These are phyloP conservation scores for Musa schizocarpa DNA, from an alignment of 176 grass and related monocot species.

Conservation along the genomic window DNA sequence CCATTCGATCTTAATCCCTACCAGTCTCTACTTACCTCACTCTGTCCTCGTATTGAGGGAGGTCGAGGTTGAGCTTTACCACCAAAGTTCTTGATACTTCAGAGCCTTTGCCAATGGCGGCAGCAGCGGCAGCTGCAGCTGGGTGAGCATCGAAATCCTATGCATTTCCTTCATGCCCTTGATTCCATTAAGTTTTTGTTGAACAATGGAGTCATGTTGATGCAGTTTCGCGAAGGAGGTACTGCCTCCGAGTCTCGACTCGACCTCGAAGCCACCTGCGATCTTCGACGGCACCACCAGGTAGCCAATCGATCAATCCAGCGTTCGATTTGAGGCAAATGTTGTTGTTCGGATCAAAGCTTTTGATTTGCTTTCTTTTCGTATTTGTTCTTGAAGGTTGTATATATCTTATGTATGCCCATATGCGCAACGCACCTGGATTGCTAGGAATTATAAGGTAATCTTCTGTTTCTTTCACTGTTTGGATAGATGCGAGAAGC, in stretches of 20 bases:
- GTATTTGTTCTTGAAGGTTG: slow-evolving; percentile 26
- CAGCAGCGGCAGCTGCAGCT: no score
- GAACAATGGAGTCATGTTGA: neutral
- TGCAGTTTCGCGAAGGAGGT: neutral
- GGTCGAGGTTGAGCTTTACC: no score
- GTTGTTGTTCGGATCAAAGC: neutral
- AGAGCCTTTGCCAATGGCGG: no score
- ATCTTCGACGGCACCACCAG: slow-evolving; percentile 5
- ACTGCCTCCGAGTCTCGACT: neutral
- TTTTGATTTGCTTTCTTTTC: no score
- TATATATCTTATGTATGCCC: slow-evolving; percentile 62
- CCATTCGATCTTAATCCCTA: no score
- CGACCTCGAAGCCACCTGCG: neutral
- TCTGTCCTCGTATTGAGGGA: no score
- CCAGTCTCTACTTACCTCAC: no score
- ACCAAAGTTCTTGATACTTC: no score
- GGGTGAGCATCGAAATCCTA: no score
- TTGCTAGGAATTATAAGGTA: slow-evolving; percentile 70
- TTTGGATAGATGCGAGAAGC: no score
- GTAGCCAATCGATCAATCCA: neutral
- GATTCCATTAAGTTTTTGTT: no score
- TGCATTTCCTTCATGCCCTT: no score
- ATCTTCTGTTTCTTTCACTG: neutral
- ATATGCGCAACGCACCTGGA: slow-evolving; percentile 63
- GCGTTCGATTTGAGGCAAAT: neutral